Conservation (phyloP, 2,329 filamentous ascomycete species). For the Epichloe scottii region DNA sequence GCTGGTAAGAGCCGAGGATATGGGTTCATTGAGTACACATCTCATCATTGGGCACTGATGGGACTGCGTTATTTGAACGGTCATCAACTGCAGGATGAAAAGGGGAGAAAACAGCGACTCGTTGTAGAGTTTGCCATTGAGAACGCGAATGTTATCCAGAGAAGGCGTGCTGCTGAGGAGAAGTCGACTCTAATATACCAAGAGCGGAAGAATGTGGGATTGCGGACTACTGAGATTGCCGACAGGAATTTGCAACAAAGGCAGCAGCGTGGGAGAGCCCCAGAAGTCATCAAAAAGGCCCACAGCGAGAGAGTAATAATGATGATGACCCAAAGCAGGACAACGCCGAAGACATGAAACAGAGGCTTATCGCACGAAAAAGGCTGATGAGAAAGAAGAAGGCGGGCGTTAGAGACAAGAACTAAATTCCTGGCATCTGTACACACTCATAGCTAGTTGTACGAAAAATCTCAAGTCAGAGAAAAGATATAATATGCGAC, state of each 20-base stretch:
- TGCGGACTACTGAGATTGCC: background rate
- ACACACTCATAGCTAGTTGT: background rate
- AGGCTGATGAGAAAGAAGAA: slow-evolving; percentile 65
- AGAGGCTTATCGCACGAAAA: slow-evolving; percentile 78
- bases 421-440: background rate
- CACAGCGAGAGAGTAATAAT: slow-evolving; percentile 16
- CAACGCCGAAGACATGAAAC: slow-evolving; percentile 34
- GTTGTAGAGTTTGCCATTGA: slow-evolving; percentile 98
- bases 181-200: slow-evolving; percentile 19
- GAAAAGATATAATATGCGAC: background rate
- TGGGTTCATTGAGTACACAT: slow-evolving; percentile 93
- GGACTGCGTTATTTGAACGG: slow-evolving; percentile 90
- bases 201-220: slow-evolving; percentile 22
- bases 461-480: background rate
- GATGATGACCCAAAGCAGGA: slow-evolving; percentile 18
- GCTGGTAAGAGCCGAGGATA: slow-evolving; percentile 83
- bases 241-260: background rate
- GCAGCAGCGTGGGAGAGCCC: background rate
- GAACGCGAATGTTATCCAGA: slow-evolving; percentile 87
- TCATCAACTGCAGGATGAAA: slow-evolving; percentile 42
- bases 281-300: slow-evolving; percentile 3
- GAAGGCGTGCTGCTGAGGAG: slow-evolving; percentile 38
- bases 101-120: slow-evolving; percentile 74
- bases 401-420: slow-evolving; percentile 22
- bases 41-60: slow-evolving; percentile 89